Percentiles rank a stretch among this genome's conserved stretches.
Conservation (phyloP, 2,329 filamentous ascomycete genomes). For the Trichoderma pleuroti region DNA sequence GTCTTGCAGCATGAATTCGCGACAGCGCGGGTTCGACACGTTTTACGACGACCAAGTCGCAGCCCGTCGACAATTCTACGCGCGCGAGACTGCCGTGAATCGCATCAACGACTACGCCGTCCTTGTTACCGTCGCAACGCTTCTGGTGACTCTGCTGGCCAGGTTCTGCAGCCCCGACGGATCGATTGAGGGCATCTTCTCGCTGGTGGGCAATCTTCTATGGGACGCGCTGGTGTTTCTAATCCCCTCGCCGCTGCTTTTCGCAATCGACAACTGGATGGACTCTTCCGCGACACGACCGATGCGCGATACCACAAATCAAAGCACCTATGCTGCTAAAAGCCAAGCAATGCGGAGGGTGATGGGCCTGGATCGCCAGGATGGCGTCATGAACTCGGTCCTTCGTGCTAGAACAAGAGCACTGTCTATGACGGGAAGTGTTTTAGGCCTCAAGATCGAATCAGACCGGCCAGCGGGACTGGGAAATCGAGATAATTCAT, state of each 20-base stretch:
- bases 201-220: conserved; percentile 40
- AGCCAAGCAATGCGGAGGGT: conserved; percentile 62
- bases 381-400: conserved; percentile 54
- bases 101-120: conserved; percentile 35
- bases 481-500: conserved; percentile 91
- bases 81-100: conserved; percentile 29
- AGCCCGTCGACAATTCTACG: conserved; percentile 32
- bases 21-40: conserved; percentile 31
- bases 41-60: conserved; percentile 37
- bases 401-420: conserved; percentile 57
- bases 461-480: conserved; percentile 61
- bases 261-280: conserved; percentile 54
- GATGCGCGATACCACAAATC: conserved; percentile 35
- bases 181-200: conserved; percentile 29
- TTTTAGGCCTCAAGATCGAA: conserved; percentile 38
- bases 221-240: conserved; percentile 60
- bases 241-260: conserved; percentile 55
- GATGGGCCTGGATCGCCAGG: conserved; percentile 53
- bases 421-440: conserved; percentile 49
- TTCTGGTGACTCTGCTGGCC: conserved; percentile 34
- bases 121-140: conserved; percentile 33
- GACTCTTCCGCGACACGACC: conserved; percentile 42
- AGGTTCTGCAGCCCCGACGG: conserved; percentile 34
- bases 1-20: conserved; percentile 34
- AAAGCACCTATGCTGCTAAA: conserved; percentile 54